These are phyloP conservation scores for Sorghum bicolor DNA, from an alignment of 176 grass and related monocot species.

Conservation along the genomic window Sorghum_bicolor_NCBIv3 NC_012878.2:4369001-4369500, in stretches of 20 bases:
- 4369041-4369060: neutral
- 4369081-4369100: constrained; percentile 24
- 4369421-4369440: neutral
- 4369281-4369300: constrained; percentile 21
- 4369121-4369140: constrained; percentile 32
- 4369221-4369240: constrained; percentile 20
- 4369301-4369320: neutral
- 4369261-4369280: constrained; percentile 10
- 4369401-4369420: neutral
- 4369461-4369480: constrained; percentile 39
- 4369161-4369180: constrained; percentile 27
- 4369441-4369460: constrained; percentile 22
- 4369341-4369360: neutral
- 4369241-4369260: neutral
- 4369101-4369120: neutral
- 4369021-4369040: neutral
- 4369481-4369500: constrained; percentile 27
- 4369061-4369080: neutral
- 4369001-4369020: neutral
- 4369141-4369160: constrained; percentile 20
- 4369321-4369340: constrained; percentile 6
- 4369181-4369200: neutral
- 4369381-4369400: neutral
- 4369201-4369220: neutral
- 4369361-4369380: constrained; percentile 2